Percentiles rank a stretch among this genome's conserved stretches.
Conservation (phyloP, 2,329 filamentous ascomycete species). For the Aspergillus glaucus region DNA sequence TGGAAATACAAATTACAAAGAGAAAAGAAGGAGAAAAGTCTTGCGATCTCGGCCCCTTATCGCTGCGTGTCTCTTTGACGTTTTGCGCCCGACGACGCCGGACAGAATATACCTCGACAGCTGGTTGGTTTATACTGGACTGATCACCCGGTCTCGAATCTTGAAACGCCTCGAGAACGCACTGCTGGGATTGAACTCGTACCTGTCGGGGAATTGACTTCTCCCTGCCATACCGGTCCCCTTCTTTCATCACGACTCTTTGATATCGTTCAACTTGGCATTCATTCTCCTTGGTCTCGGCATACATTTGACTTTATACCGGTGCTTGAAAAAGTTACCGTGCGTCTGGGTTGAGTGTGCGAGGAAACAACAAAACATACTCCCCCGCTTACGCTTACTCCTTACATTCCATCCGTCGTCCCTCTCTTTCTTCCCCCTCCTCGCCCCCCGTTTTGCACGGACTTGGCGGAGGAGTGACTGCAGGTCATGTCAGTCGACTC, state of each 20-base stretch:
- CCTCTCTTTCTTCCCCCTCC: constrained; percentile 7
- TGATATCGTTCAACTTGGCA: background rate
- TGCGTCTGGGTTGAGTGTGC: background rate
- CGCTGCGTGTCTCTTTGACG: constrained; percentile 1
- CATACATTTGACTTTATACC: background rate
- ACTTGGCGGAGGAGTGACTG: constrained; percentile 22
- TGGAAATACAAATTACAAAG: background rate
- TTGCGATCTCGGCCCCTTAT: background rate
- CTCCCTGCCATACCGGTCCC: background rate
- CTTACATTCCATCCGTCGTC: constrained; percentile 1
- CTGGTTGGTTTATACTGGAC: constrained; percentile 3
- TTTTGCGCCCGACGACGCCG: constrained; percentile 17
- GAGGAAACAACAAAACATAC: background rate
- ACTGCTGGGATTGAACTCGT: background rate
- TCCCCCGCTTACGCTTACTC: background rate
- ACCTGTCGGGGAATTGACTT: constrained; percentile 10
- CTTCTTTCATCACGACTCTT: background rate
- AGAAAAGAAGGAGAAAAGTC: background rate
- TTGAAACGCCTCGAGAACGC: background rate
- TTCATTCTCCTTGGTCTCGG: background rate
- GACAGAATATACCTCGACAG: background rate
- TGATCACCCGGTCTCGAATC: constrained; percentile 1
- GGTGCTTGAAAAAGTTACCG: background rate
- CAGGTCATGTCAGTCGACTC: constrained; percentile 39
- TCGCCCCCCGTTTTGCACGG: constrained; percentile 22